Base-by-base conservation (phyloP, 257 asterid genomes). In the Oldenlandia corymbosa region DNA sequence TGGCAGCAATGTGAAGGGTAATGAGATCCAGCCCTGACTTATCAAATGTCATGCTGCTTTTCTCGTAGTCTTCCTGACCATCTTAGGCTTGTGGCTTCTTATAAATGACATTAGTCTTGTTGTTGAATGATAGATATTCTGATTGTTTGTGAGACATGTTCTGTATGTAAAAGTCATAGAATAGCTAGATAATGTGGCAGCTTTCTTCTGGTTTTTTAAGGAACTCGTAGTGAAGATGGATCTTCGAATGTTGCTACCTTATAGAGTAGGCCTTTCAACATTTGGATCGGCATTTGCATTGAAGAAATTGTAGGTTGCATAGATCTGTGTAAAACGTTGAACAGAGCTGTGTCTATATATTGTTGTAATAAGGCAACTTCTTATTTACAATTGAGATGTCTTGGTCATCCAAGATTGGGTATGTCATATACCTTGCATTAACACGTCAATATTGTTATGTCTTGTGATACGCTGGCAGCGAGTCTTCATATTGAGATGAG, bases 141-240 rank as follows among this genome's bases (percentile, higher is more conserved):
- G 55, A 78, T 68, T 71, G 83, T 54, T 74, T 65, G 21, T 56
- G 68, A 58, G 69, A 58, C 73, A 51, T 59, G n/a, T n/a, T n/a
- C 59, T 65, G 68, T 74, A 66, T 60, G 72, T 73, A 70, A 62
- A n/a, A 59, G 65, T 58, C 62, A 6, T 69, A 77, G 76, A 52
- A 56, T 58, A 73, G 78, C 62, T 20, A 20, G 68, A 32, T 26
- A 27, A 28, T 54, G 48, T 69, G 48, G 68, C 68, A 42, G 54
- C 65, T 52, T 30, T 49, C 66, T 65, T 61, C 21, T 47, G 52
- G n/a, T n/a, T n/a, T n/a, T 58, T 58, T 58, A 58, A 68, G 67
- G 68, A 58, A 62, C 41, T 34, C 70, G 68, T 62, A 66, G 67
- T 50, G 65, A 49, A 54, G 60, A 62, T 43, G 61, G 61, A 60